Evolutionary conservation across 2,329 filamentous ascomycete genomes (phyloP).

Genomic region (Cercospora brassicicola): DNA sequence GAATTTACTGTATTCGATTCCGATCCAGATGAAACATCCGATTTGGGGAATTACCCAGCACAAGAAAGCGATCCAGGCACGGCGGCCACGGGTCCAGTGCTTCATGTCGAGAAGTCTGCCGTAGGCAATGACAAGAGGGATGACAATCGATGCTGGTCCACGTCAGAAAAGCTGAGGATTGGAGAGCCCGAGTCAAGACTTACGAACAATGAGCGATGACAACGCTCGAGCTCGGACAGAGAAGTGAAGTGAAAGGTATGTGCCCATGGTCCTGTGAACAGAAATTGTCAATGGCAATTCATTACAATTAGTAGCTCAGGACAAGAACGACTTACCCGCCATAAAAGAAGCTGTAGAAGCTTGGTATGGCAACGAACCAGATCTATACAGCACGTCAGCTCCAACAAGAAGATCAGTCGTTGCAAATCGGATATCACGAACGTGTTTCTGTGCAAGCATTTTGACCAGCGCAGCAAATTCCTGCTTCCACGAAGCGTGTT

Average conservation of each 20-base stretch:
- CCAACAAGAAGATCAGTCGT: too few species aligned
- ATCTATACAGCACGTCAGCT: slow-evolving; percentile 26
- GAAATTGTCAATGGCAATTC: background rate
- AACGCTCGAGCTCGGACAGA: slow-evolving; percentile 39
- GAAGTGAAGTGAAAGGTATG: slow-evolving; percentile 40
- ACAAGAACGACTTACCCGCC: slow-evolving; percentile 30
- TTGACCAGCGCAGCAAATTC: slow-evolving; percentile 31
- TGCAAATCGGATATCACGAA: slow-evolving; percentile 10
- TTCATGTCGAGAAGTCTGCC: slow-evolving; percentile 33
- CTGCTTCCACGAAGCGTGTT: slow-evolving; percentile 20
- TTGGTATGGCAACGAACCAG: slow-evolving; percentile 40
- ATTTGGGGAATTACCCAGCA: slow-evolving; percentile 37
- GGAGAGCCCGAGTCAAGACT: too few species aligned
- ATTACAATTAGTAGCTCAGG: background rate
- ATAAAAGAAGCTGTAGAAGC: slow-evolving; percentile 45
- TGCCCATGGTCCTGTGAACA: slow-evolving; percentile 36
- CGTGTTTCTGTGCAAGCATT: slow-evolving; percentile 34
- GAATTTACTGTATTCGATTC: slow-evolving; percentile 25
- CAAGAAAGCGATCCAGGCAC: slow-evolving; percentile 36
- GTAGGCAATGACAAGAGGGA: slow-evolving; percentile 29
- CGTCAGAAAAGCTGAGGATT: background rate
- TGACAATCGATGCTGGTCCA: slow-evolving; percentile 25
- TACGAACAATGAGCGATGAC: slow-evolving; percentile 38
- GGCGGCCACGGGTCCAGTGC: slow-evolving; percentile 34
- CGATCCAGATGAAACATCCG: slow-evolving; percentile 39